Evolutionary conservation across 2,329 filamentous ascomycete species (phyloP), one percentile per base, ranked within the genome.

Genomic region (Epicoccum nigrum): DNA sequence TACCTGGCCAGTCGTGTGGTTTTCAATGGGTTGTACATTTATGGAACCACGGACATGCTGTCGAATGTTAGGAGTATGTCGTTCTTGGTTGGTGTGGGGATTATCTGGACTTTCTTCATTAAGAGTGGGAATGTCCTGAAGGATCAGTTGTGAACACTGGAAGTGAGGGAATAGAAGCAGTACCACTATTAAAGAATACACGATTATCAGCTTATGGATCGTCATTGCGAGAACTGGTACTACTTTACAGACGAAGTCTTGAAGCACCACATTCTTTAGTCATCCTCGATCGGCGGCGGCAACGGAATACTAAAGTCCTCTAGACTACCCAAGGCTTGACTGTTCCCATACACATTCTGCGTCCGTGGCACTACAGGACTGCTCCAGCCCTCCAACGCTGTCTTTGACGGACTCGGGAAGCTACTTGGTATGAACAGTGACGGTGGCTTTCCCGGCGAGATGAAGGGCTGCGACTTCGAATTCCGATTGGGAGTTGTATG

Each of bases 231-330:
- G 23, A 4, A 25, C 9, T 6, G 9, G 23, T 9, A 4, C 23
- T 25, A 25, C 9, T 9, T 9, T 25, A 25, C 23, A 25, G 1
- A 9, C 3, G 9, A 25, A 25, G 23, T 25, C 23, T 9, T 9
- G 11, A 32, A 7, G 4, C 28, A 9, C 17, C 25, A n/a, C 16
- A 4, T 12, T 15, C n/a, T 16, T 39, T 20, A 53, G 12, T 56
- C 37, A 4, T 58, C 45, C 16, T 58, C 56, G 3, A 45, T 34
- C 4, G 69, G 69, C 25, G 68, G 69, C 42, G 59, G 56, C 21
- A 51, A 55, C 9, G 70, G 70, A 42, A 72, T 71, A 42, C 68
- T 72, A 37, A 71, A 70, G 39, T 69, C 59, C 38, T 70, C 68
- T 15, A 69, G 32, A 33, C 62, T 68, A 15, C 47, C 56, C n/a